These are phyloP conservation scores for Cytospora leucostoma DNA, from an alignment of 2,329 filamentous ascomycete genomes.

Conservation along the genomic window DNA sequence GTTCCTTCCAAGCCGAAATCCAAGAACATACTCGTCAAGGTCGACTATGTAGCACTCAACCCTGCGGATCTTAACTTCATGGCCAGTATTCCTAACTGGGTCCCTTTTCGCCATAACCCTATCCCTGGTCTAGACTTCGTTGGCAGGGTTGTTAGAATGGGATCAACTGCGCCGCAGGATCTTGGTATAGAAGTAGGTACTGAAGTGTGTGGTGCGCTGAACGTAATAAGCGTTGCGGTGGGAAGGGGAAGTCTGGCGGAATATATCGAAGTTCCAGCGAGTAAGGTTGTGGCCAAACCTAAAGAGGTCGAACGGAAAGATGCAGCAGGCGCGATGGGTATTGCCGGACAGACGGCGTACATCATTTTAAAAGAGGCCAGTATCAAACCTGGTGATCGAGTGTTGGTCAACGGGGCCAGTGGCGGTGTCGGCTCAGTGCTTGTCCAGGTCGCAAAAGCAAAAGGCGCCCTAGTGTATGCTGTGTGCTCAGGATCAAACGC, in stretches of 20 bases:
- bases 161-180: constrained; percentile 27
- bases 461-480: constrained; percentile 46
- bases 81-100: constrained; percentile 33
- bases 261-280: constrained; percentile 38
- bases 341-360: constrained; percentile 40
- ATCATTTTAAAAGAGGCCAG: constrained; percentile 33
- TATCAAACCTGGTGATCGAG: constrained; percentile 32
- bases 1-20: constrained; percentile 26
- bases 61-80: constrained; percentile 41
- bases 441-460: constrained; percentile 48
- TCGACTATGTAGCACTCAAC: constrained; percentile 41
- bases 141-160: constrained; percentile 37
- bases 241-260: constrained; percentile 40
- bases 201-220: constrained; percentile 37
- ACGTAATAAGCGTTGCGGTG: constrained; percentile 31
- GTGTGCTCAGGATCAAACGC: constrained; percentile 51
- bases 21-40: constrained; percentile 35
- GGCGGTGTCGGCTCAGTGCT: constrained; percentile 51
- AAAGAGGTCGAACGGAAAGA: constrained; percentile 28
- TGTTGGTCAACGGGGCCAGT: constrained; percentile 53
- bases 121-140: constrained; percentile 40
- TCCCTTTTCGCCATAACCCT: constrained; percentile 37
- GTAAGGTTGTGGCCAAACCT: constrained; percentile 35
- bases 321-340: constrained; percentile 38
- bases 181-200: constrained; percentile 31